These are phyloP conservation scores for Phialophora verrucosa DNA, from an alignment of 2,329 filamentous ascomycete species.

Conservation along the genomic window DNA sequence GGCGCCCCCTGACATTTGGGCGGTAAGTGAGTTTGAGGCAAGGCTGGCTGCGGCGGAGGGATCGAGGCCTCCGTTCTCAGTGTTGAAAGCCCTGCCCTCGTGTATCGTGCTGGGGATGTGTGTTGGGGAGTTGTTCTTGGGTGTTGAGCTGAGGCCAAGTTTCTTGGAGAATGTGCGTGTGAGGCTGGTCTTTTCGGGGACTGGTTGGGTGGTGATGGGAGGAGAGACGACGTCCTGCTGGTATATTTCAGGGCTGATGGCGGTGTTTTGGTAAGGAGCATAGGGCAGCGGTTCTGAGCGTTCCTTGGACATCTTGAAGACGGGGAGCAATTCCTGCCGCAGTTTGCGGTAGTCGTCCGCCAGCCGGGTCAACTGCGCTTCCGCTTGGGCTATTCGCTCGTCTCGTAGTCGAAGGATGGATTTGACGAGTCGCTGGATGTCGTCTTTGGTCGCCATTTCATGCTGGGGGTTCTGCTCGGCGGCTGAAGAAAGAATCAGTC, in stretches of 20 bases:
- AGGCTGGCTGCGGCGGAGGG: constrained; percentile 71
- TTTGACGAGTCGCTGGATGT: constrained; percentile 88
- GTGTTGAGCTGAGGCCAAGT: constrained; percentile 68
- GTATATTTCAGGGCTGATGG: constrained; percentile 43
- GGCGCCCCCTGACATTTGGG: constrained; percentile 66
- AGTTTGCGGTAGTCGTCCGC: constrained; percentile 87
- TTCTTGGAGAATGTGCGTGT: constrained; percentile 78
- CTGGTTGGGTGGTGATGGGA: constrained; percentile 37
- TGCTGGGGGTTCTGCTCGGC: constrained; percentile 88
- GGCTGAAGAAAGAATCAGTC: constrained; percentile 58
- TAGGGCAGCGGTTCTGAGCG: constrained; percentile 83
- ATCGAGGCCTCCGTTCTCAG: constrained; percentile 61
- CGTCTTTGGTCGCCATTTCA: constrained; percentile 85
- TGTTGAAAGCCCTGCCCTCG: constrained; percentile 64
- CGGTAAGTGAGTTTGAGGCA: constrained; percentile 72
- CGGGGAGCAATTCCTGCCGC: constrained; percentile 87
- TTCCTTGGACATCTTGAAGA: constrained; percentile 89
- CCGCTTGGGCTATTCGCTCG: constrained; percentile 82
- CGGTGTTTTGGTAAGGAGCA: constrained; percentile 44
- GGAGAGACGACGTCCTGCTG: constrained; percentile 42
- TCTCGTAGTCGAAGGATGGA: constrained; percentile 88
- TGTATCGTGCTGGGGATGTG: constrained; percentile 69
- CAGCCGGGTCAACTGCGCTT: constrained; percentile 81
- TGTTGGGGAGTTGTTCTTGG: constrained; percentile 76
- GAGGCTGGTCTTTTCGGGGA: constrained; percentile 58